Base-by-base conservation (phyloP, 768 basidiomycete genomes). In the Podaxis sp. region DNA sequence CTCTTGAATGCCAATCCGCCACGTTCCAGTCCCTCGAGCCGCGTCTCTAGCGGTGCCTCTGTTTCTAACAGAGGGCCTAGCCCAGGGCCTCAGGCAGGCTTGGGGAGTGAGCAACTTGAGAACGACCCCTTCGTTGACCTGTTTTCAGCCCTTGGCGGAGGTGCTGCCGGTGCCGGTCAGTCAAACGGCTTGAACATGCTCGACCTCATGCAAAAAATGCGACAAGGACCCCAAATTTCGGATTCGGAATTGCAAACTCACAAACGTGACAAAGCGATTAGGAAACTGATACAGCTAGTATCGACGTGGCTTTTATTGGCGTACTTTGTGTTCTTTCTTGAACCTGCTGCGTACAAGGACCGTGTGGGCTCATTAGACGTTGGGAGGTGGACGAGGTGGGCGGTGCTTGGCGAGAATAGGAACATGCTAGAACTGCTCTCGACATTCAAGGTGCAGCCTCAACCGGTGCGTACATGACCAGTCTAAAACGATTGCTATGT, bases 241-340 rank as follows among this genome's bases (percentile, higher is more conserved):
- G 52, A 24, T 43, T 55, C 56, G 55, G 36, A 51, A 17, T 6
- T 50, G 38, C 27, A 53, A 19, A 55, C 51, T n/a, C 33, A 47
- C 33, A 54, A 68, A 61, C 60, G 70, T 55, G 55, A 75, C 65
- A 24, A 70, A 69, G 56, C 67, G 78, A 2, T 87, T 40, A 73
- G 90, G 70, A 90, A 89, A 0, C 68, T 91, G 63, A 57, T 91
- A 24, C 91, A 93, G 70, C 67, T 91, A 25, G 47, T 86, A 11
- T 79, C 82, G 7, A 81, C 86, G 72, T 90, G 91, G 86, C 70
- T 71, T 24, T 71, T 94, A 59, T 72, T 93, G 50, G 81, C 81
- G 4, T 88, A 85, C 71, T 93, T 91, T 69, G 82, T 90, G 5
- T 62, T 91, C 12, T 87, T 80, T 75, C 77, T 73, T 63, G 91